Conservation (phyloP, 2,329 filamentous ascomycete species). For the Juglanconis juglandina region DNA sequence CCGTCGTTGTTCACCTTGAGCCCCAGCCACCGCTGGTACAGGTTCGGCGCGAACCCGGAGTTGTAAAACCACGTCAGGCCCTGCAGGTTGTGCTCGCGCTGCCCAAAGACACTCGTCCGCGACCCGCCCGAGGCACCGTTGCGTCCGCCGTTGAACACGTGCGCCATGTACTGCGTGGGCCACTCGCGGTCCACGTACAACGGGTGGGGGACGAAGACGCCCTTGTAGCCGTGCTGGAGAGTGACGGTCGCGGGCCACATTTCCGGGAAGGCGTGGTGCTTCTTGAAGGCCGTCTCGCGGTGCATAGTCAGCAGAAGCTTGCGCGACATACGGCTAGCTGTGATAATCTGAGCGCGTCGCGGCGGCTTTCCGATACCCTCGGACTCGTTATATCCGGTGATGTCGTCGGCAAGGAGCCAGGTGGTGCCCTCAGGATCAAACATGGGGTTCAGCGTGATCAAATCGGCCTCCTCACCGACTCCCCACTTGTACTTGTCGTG, state of each 20-base stretch:
- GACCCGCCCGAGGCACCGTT: slow-evolving; percentile 74
- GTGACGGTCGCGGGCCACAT: slow-evolving; percentile 92
- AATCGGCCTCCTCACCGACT: slow-evolving; percentile 83
- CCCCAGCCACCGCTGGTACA: slow-evolving; percentile 85
- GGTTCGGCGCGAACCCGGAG: slow-evolving; percentile 72
- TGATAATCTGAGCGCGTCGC: slow-evolving; percentile 84
- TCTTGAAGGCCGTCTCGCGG: slow-evolving; percentile 77
- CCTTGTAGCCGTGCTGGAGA: slow-evolving; percentile 89
- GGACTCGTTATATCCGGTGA: slow-evolving; percentile 75
- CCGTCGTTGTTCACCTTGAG: slow-evolving; percentile 75
- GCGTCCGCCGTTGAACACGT: slow-evolving; percentile 74
- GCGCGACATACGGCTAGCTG: slow-evolving; percentile 77
- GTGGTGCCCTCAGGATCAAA: slow-evolving; percentile 86
- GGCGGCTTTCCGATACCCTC: slow-evolving; percentile 57
- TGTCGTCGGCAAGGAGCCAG: slow-evolving; percentile 78
- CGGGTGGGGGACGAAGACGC: slow-evolving; percentile 85
- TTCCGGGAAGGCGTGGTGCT: slow-evolving; percentile 89
- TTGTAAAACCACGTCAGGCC: slow-evolving; percentile 93
- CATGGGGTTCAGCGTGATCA: slow-evolving; percentile 87
- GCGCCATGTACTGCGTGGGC: slow-evolving; percentile 74
- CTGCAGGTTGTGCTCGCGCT: slow-evolving; percentile 83
- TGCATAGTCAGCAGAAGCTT: slow-evolving; percentile 85
- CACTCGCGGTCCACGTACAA: slow-evolving; percentile 84
- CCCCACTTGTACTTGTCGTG: slow-evolving; percentile 84
- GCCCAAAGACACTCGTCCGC: slow-evolving; percentile 70